These are phyloP conservation scores for Trichosporon asahii DNA, from an alignment of 1,284 basidiomycete genomes.

Conservation along the genomic window DNA sequence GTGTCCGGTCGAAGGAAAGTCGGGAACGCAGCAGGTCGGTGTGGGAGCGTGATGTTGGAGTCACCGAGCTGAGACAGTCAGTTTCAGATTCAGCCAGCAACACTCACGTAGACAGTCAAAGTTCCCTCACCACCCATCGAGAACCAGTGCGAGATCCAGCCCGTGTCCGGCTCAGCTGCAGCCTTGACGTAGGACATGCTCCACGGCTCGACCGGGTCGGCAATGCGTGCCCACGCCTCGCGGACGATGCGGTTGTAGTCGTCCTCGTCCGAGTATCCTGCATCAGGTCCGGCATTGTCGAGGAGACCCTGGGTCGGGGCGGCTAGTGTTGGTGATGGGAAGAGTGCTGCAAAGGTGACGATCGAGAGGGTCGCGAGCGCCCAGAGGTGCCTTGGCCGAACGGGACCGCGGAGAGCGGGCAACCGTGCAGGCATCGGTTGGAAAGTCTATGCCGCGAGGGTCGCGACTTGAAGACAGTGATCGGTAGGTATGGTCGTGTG, in stretches of 20 bases:
- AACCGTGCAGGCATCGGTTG: conserved; percentile 9
- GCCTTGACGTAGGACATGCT: neutral
- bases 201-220: conserved; percentile 15
- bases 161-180: neutral
- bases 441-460: neutral
- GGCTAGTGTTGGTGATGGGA: conserved; percentile 4
- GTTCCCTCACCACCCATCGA: conserved; percentile 17
- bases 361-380: neutral
- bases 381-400: conserved; percentile 9
- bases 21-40: conserved; percentile 51
- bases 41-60: conserved; percentile 44
- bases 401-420: conserved; percentile 6
- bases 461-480: neutral
- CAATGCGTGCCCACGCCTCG: conserved; percentile 1
- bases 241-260: conserved; percentile 10
- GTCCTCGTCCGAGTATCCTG: neutral
- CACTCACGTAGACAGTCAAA: conserved; percentile 15
- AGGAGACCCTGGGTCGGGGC: neutral
- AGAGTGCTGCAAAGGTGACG: neutral
- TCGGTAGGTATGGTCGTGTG: neutral
- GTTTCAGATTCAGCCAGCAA: neutral
- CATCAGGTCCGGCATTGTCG: neutral
- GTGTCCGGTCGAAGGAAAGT: conserved; percentile 26
- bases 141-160: conserved; percentile 17
- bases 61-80: conserved; percentile 1